Base-by-base conservation (phyloP, 106 monocot genomes). In the Vanilla planifolia region DNA sequence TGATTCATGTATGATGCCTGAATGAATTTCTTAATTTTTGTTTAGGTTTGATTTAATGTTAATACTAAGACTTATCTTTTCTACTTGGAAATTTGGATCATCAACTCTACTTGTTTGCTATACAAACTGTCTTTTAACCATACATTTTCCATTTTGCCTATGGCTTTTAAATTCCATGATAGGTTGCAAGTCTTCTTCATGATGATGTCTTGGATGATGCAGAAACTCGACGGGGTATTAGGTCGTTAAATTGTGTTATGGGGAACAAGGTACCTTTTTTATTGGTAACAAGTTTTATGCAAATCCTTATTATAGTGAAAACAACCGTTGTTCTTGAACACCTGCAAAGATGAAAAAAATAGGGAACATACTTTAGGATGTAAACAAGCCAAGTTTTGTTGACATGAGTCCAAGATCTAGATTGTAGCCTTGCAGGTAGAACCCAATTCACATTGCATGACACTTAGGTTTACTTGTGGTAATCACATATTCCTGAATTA, bases 161-260 rank as follows among this genome's bases (percentile, higher is more conserved):
- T 51, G 26, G 14, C 0, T 51, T 51, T 51, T 27, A 51, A 51
- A 13, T 70, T 29, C 19, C 28, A 7, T 59, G 47, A 9, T 48
- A 96, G 95, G 95, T 90, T 11, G 95, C 95, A 68, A 96, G 95
- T 59, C 83, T 96, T 62, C 89, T 96, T 58, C 95, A 96, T 74
- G 90, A 96, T 78, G 95, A 96, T 72, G 95, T 96, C 2, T 69
- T 96, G 48, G 95, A 96, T 81, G 95, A 96, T 84, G 95, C 95
- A 47, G 90, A 96, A 51, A 96, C 83, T 46, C 78, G 95, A 28
- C 86, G 95, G 63, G 95, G 90, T n/a, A 69, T 96, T 69, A 69
- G 75, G 65, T 96, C 95, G 28, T 63, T 96, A 71, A 96, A 96
- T 69, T 79, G 78, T 64, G 76, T 87, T 9, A 90, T 96, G 90